Evolutionary conservation across 169 alveolate species (phyloP), one percentile per base, ranked within the genome.

Genomic region (Toxoplasma gondii): DNA sequence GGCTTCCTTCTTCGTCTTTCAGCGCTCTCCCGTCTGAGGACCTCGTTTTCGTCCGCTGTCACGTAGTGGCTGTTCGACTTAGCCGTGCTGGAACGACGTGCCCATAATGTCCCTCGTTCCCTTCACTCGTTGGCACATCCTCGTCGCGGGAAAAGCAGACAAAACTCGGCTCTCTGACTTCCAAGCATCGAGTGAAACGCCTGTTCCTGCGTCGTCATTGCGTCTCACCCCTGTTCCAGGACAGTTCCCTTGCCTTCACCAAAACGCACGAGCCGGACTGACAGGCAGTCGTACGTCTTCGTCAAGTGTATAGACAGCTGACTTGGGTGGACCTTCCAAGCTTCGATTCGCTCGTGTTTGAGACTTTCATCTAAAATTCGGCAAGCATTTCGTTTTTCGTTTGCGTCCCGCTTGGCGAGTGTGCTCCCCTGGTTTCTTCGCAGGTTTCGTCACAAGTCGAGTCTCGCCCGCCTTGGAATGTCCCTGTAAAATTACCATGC

Each of bases 401-500:
- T 49, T 4, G 4, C 58, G 22, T 12, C 58, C 58, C 58, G 58
- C 58, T 49, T 49, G 58, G 58, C 58, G 12, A 49, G 58, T 49
- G 58, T 49, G 58, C 12, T 4, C 12, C 12, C 58, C 58, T 49
- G 58, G 4, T 4, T 7, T 49, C 58, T 4, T 49, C 58, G n/a
- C 58, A 7, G 58, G 22, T 49, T 12, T 7, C 58, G 58, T 7
- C 4, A 49, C 58, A 7, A 12, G 22, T 7, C 58, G 12, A 49
- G 58, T 49, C 58, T 49, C 58, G 4, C 58, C 58, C 22, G 58
- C 58, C 22, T 49, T 49, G 4, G 45, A 74, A 67, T 53, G 19
- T 38, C 80, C 70, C 67, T 64, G 24, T 64, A 82, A 31, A 31
- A 67, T 19, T 58, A 78, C 27, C n/a, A 94, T 53, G 88, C 82